Evolutionary conservation across 805 yeast genomes (phyloP), one percentile per base, ranked within the genome.

Genomic region (Ogataea nakhonphanomensis): DNA sequence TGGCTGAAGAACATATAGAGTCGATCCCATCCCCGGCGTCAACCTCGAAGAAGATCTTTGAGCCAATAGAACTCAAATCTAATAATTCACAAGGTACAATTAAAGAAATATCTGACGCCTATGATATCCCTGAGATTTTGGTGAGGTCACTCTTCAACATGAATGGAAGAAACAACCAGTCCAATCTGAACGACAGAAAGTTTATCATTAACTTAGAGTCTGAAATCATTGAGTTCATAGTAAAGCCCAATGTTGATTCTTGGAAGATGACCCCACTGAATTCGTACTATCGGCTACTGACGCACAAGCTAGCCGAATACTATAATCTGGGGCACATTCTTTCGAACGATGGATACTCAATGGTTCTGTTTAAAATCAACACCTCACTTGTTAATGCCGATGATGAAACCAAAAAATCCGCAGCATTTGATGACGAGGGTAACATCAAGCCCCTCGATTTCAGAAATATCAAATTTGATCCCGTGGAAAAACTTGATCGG

Each of bases 221-320:
- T 17, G 70, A 71, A 39, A 57, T 79, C 21, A 45, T 70, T 10
- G 65, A 62, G 17, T 77, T 79, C 50, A 66, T 76, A 26, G 50
- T 64, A 7, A 35, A 65, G 50, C 52, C 70, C 50, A 37, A 67
- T 54, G 51, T 68, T 59, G 48, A 69, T 55, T 59, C 72, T 23
- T 51, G 65, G 67, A 62, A 67, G 46, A 54, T 76, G 54, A 67
- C 66, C 28, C 75, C 84, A 6, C 72, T 78, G 71, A 84, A 84
- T 57, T 79, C 88, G 2, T 84, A 79, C 57, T 79, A 77, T 49
- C 64, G 91, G 49, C 64, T 84, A 33, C 61, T 84, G 39, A 71
- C 83, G 0, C 90, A 84, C 58, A 84, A 81, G 48, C 63, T 82
- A 25, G 85, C 89, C 4, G 82, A 78, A 27, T 81, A 81, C 55